Evolutionary conservation across 805 yeast species (phyloP).

Genomic region (Saccharomycopsis fibuligera): DNA sequence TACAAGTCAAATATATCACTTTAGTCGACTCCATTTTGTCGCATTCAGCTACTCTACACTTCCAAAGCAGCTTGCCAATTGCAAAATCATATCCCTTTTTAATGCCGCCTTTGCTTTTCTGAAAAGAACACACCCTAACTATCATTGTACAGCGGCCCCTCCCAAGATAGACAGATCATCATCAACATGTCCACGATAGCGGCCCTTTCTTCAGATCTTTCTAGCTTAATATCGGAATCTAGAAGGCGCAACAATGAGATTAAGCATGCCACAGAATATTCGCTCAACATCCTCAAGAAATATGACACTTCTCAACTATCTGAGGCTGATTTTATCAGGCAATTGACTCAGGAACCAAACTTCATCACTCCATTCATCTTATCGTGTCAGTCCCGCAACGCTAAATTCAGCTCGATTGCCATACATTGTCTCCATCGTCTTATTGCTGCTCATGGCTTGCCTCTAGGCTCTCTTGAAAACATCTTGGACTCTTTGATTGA

Average conservation of each 20-base stretch:
- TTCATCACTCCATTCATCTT: conserved; percentile 64
- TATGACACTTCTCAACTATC: conserved; percentile 26
- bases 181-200: conserved; percentile 38
- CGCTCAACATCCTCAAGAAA: conserved; percentile 40
- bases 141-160: too few species aligned
- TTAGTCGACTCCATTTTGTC: too few species aligned
- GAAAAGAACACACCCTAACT: too few species aligned
- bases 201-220: conserved; percentile 52
- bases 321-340: conserved; percentile 28
- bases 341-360: conserved; percentile 40
- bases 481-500: conserved; percentile 65
- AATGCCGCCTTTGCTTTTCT: too few species aligned
- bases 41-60: too few species aligned
- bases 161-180: too few species aligned
- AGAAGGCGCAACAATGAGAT: conserved; percentile 68
- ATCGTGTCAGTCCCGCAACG: conserved; percentile 69
- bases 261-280: conserved; percentile 46
- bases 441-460: conserved; percentile 47
- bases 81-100: too few species aligned
- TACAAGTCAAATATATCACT: too few species aligned
- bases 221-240: conserved; percentile 57
- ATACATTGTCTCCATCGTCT: conserved; percentile 65
- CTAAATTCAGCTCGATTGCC: conserved; percentile 65
- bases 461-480: conserved; percentile 43
- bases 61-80: too few species aligned